Evolutionary conservation across 1,139 yeast species (phyloP).

Genomic region (Blastobotrys buckinghamii): DNA sequence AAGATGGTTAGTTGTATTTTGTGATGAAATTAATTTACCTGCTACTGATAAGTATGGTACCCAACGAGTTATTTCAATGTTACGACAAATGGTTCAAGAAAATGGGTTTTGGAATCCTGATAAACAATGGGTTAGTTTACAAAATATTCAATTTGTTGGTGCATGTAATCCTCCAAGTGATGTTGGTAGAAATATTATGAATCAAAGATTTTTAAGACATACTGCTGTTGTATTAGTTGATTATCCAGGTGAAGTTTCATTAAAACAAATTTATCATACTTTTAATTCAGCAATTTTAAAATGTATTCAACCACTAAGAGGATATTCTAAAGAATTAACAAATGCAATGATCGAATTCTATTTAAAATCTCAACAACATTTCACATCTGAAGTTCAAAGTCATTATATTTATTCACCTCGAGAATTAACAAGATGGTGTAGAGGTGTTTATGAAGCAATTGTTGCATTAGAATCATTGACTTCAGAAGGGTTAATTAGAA

Average conservation of each 20-base stretch:
- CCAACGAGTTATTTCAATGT: constrained; percentile 65
- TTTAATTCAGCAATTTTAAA: constrained; percentile 56
- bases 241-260: constrained; percentile 65
- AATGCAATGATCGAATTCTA: constrained; percentile 66
- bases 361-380: constrained; percentile 37
- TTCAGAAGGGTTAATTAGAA: constrained; percentile 45
- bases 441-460: constrained; percentile 65
- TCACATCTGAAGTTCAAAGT: constrained; percentile 37
- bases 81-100: constrained; percentile 70
- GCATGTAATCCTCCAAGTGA: constrained; percentile 92
- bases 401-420: constrained; percentile 86
- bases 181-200: constrained; percentile 60
- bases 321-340: constrained; percentile 49
- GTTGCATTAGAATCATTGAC: constrained; percentile 36
- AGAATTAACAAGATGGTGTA: constrained; percentile 82
- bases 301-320: constrained; percentile 56
- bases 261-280: constrained; percentile 60
- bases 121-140: constrained; percentile 61
- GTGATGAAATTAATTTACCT: constrained; percentile 91
- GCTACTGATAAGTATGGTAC: constrained; percentile 68
- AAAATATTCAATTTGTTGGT: constrained; percentile 75
- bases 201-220: constrained; percentile 65
- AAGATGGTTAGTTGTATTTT: constrained; percentile 75
- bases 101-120: constrained; percentile 71
- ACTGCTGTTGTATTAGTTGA: constrained; percentile 66